phyloP scores from a whole-genome alignment of 1,284 basidiomycete genomes.

The Fistulinella cinereoalba region DNA sequence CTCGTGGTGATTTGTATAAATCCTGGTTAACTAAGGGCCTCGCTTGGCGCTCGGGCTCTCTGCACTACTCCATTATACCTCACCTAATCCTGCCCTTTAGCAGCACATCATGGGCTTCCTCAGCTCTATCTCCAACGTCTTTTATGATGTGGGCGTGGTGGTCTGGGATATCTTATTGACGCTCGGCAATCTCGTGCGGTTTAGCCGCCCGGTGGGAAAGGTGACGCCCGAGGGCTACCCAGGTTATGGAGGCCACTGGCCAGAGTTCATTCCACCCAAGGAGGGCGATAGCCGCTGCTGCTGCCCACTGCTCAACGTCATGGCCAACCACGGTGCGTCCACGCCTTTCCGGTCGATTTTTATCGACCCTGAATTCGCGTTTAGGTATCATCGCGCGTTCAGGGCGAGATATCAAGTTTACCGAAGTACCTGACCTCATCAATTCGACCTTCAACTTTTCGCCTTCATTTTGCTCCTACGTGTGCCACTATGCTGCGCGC shows the following conservation, averaged over 20 bases:
- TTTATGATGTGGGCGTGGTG: conserved; percentile 38
- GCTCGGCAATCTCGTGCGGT: conserved; percentile 53
- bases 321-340: conserved; percentile 69
- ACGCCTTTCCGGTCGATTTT: background rate
- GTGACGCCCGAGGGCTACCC: conserved; percentile 57
- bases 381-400: conserved; percentile 65
- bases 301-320: conserved; percentile 70
- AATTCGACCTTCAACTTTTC: conserved; percentile 66
- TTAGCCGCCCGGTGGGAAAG: conserved; percentile 45
- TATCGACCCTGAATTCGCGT: background rate
- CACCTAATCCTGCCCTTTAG: background rate
- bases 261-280: conserved; percentile 54
- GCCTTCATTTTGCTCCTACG: conserved; percentile 61
- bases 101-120: conserved; percentile 16
- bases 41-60: background rate
- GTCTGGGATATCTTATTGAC: conserved; percentile 56
- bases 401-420: conserved; percentile 66
- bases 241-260: conserved; percentile 68
- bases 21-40: conserved; percentile 2
- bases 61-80: background rate
- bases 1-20: conserved; percentile 1
- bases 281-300: conserved; percentile 64
- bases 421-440: conserved; percentile 47
- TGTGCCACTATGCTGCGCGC: conserved; percentile 55
- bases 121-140: conserved; percentile 27